Percentiles rank a stretch among this genome's conserved stretches.
Evolutionary conservation across 345 rosid genomes (phyloP).

Genomic region (Salix purpurea): DNA sequence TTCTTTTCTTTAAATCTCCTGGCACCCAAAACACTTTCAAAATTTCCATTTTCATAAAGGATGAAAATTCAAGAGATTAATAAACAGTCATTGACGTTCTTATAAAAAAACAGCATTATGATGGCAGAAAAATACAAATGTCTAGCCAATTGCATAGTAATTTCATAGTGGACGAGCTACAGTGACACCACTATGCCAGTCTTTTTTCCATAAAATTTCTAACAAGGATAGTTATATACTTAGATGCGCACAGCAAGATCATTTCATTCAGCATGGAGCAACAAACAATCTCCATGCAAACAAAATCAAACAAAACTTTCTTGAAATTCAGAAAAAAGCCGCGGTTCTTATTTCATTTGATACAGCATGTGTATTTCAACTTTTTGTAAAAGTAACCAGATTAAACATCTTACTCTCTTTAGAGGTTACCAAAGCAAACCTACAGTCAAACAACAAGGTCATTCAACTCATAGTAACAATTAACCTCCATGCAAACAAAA

Average conservation of each 20-base stretch:
- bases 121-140: not conserved
- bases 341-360: too few relatives aligned
- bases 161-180: not conserved
- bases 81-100: not conserved
- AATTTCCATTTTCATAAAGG: not conserved
- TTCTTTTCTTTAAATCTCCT: constrained; percentile 83
- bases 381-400: not conserved
- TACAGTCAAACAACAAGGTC: not conserved
- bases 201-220: not conserved
- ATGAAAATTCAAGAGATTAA: not conserved
- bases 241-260: too few relatives aligned
- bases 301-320: too few relatives aligned
- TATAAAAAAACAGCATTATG: not conserved
- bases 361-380: not conserved
- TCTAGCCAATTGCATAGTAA: not conserved
- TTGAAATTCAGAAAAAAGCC: too few relatives aligned
- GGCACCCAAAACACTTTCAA: constrained; percentile 10
- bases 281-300: too few relatives aligned
- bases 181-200: not conserved
- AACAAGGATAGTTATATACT: not conserved
- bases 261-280: too few relatives aligned
- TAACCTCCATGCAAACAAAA: not conserved
- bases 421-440: not conserved
- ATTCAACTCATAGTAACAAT: not conserved
- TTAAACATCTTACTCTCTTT: not conserved